Evolutionary conservation across 768 basidiomycete genomes (phyloP).

Genomic region (Naganishia vaughanmartiniae): DNA sequence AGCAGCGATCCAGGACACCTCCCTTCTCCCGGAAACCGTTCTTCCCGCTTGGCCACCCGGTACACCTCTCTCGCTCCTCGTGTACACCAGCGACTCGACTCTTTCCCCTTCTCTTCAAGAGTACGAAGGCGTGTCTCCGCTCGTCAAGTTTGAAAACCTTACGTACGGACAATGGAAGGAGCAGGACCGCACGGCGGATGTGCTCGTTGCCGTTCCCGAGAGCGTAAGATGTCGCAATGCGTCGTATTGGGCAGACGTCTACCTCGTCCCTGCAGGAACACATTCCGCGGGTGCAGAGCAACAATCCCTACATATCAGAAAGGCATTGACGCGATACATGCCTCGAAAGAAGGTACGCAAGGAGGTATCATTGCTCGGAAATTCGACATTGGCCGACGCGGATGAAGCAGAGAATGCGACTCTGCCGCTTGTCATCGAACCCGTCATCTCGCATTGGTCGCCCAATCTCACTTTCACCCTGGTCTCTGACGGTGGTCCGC

Average conservation of each 20-base stretch:
- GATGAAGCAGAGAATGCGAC: conserved; percentile 47
- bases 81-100: conserved; percentile 43
- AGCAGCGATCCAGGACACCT: conserved; percentile 11
- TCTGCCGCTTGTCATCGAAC: conserved; percentile 50
- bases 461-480: conserved; percentile 81
- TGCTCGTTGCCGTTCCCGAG: conserved; percentile 45
- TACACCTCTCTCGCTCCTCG: conserved; percentile 45
- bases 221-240: conserved; percentile 42
- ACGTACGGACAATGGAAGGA: conserved; percentile 50
- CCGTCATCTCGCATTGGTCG: conserved; percentile 82
- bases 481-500: conserved; percentile 64
- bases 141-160: conserved; percentile 45
- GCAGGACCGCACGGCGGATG: conserved; percentile 38
- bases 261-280: conserved; percentile 33
- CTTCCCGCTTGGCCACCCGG: conserved; percentile 44
- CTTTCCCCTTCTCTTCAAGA: conserved; percentile 2
- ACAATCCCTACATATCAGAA: conserved; percentile 38
- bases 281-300: background rate
- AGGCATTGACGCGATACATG: conserved; percentile 72
- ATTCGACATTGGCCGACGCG: conserved; percentile 37
- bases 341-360: conserved; percentile 70
- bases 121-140: conserved; percentile 32
- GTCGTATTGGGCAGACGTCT: conserved; percentile 46
- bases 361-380: conserved; percentile 67
- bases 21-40: conserved; percentile 2